These are phyloP conservation scores for Podospora pseudoanserina DNA, from an alignment of 495 filamentous ascomycete species.

Conservation along the genomic window DNA sequence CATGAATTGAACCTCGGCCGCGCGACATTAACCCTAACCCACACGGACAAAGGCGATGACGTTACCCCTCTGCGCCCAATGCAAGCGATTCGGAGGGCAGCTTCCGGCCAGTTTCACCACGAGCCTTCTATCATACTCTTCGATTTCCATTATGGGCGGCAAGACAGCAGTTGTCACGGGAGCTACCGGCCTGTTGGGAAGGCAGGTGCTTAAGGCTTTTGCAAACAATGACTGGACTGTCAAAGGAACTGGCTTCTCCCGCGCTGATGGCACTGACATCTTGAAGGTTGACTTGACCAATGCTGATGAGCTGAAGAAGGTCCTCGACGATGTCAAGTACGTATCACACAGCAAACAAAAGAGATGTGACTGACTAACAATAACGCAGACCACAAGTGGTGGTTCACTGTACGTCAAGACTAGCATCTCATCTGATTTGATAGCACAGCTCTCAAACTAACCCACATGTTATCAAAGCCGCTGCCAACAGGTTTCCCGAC, in stretches of 20 bases:
- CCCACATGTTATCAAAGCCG: conserved; percentile 38
- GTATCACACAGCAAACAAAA: conserved; percentile 8
- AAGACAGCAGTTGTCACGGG: conserved; percentile 74
- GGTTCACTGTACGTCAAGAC: conserved; percentile 65
- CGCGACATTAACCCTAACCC: conserved; percentile 5
- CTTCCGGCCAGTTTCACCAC: not conserved
- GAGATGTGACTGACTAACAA: conserved; percentile 8
- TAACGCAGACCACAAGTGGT: conserved; percentile 70
- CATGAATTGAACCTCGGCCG: not conserved
- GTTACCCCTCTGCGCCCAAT: conserved; percentile 13
- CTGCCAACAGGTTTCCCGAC: conserved; percentile 89
- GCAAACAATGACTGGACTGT: conserved; percentile 65
- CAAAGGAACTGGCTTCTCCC: conserved; percentile 71
- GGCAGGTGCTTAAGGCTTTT: conserved; percentile 75
- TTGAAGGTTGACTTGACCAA: conserved; percentile 74
- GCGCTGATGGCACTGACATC: conserved; percentile 67
- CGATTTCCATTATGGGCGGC: conserved; percentile 16
- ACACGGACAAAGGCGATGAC: conserved; percentile 2
- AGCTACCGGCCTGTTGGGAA: conserved; percentile 78
- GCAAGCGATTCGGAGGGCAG: conserved; percentile 5
- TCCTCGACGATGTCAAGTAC: conserved; percentile 64
- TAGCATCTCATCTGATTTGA: not conserved
- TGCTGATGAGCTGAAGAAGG: conserved; percentile 54
- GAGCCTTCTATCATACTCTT: not conserved
- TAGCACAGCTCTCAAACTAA: not conserved